Conservation (phyloP, 2,329 filamentous ascomycete species). For the Fusarium caatingaense region DNA sequence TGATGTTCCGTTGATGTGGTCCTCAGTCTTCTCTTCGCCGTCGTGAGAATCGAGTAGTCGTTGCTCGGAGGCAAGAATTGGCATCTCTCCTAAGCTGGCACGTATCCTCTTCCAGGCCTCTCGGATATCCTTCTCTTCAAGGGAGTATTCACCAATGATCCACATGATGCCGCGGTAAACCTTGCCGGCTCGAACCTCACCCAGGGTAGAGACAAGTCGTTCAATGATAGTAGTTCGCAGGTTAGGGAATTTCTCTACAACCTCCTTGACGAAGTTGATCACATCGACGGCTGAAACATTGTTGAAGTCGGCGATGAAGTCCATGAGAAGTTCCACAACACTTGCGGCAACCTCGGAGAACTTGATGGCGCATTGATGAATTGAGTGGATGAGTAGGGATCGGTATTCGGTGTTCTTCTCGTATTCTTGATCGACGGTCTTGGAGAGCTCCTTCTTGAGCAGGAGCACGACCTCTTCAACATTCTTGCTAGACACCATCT, state of each 20-base stretch:
- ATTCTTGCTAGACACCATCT: slow-evolving; percentile 99
- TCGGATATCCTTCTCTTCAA: slow-evolving; percentile 92
- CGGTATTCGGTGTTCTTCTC: slow-evolving; percentile 98
- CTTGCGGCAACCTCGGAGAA: slow-evolving; percentile 98
- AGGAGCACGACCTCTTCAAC: slow-evolving; percentile 97
- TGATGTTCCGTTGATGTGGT: slow-evolving; percentile 82
- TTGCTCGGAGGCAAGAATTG: slow-evolving; percentile 95
- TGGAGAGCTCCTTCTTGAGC: slow-evolving; percentile 96
- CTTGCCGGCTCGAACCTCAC: slow-evolving; percentile 95
- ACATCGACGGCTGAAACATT: slow-evolving; percentile 97
- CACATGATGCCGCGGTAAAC: slow-evolving; percentile 96
- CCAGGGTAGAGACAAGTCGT: slow-evolving; percentile 87
- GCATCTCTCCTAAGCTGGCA: slow-evolving; percentile 93
- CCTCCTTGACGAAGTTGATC: slow-evolving; percentile 98
- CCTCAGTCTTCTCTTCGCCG: slow-evolving; percentile 70
- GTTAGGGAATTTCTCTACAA: slow-evolving; percentile 96
- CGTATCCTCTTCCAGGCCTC: slow-evolving; percentile 98
- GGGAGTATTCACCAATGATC: slow-evolving; percentile 97
- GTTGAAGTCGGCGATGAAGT: slow-evolving; percentile 98
- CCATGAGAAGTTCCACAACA: slow-evolving; percentile 97
- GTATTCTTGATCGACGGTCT: slow-evolving; percentile 98
- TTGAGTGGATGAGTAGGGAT: slow-evolving; percentile 93
- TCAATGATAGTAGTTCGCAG: slow-evolving; percentile 88
- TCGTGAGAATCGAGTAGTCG: slow-evolving; percentile 88
- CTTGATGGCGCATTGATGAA: slow-evolving; percentile 98